Evolutionary conservation across 1,284 basidiomycete species (phyloP), one percentile per base, ranked within the genome.

Genomic region (Farysia itapuensis): DNA sequence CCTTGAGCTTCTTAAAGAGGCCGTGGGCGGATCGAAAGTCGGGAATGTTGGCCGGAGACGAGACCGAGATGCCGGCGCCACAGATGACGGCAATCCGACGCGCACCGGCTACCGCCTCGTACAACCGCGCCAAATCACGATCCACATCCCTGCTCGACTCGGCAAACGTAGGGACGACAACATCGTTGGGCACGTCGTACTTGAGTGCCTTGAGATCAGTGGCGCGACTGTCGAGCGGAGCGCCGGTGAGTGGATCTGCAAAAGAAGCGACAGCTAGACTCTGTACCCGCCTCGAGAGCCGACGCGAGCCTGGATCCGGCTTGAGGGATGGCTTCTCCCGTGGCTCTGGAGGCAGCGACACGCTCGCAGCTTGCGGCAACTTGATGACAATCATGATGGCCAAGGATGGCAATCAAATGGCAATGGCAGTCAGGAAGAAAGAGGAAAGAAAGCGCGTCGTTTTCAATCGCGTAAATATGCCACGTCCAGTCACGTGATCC

Each of bases 1-100:
- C 83, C 77, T 88, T 90, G 42, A 81, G 78, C 35, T 83, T 82
- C 64, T 86, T 84, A 77, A 94, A 94, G 20, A 95, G 80, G 16
- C 91, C 91, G 32, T 84, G 83, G 4, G 86, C 78, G 2, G 88
- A 91, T 60, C 92, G 81, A 77, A 96, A 96, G 79, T 95, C 92
- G 23, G 92, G 91, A 35, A 96, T 95, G 35, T 89, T 87, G 41
- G 89, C 89, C 29, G 86, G 83, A 2, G 92, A 53, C 9, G 74
- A 74, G 32, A 75, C 90, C 38, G 89, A 92, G 54, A 95, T 89
- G 23, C 92, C 92, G 39, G 92, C 92, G 52, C 90, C 90, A 73
- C 86, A 90, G 33, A 94, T 83, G 57, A 93, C 86, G 20, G 90
- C 87, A 65, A 94, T 84, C 35, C 88, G 82, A 72, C 84, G 86